Percentiles rank a stretch among this genome's conserved stretches.
These are phyloP conservation scores for Daldinia decipiens DNA, from an alignment of 495 filamentous ascomycete species.

Conservation along the genomic window DNA sequence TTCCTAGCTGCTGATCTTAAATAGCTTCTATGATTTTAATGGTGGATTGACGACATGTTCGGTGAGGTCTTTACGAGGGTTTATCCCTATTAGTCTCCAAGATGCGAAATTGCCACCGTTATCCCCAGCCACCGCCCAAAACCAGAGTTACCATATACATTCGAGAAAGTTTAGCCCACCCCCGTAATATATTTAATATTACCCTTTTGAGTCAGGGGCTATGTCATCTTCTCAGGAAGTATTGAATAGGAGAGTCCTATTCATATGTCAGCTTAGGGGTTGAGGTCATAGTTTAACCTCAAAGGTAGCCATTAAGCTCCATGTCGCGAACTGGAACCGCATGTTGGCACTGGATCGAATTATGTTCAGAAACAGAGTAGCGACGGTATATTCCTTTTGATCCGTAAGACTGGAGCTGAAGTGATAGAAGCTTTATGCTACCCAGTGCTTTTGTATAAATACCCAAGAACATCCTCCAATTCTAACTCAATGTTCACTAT, in stretches of 20 bases:
- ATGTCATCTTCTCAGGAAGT: background rate
- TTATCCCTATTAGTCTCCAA: background rate
- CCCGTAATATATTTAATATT: background rate
- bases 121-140: background rate
- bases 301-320: constrained; percentile 1
- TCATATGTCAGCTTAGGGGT: constrained; percentile 1
- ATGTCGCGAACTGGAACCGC: constrained; percentile 9
- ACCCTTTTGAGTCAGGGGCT: background rate
- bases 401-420: background rate
- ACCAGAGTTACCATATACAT: background rate
- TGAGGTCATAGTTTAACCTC: background rate
- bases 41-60: background rate
- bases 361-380: background rate
- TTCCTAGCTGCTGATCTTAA: background rate
- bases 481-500: background rate
- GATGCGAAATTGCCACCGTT: background rate
- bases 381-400: background rate
- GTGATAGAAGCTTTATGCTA: background rate
- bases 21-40: background rate
- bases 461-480: background rate
- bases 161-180: background rate
- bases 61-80: background rate
- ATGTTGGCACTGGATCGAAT: background rate
- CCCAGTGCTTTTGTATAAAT: background rate
- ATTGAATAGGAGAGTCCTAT: background rate